These are phyloP conservation scores for Hypoxylon trugodes DNA, from an alignment of 495 filamentous ascomycete species.

Conservation along the genomic window DNA sequence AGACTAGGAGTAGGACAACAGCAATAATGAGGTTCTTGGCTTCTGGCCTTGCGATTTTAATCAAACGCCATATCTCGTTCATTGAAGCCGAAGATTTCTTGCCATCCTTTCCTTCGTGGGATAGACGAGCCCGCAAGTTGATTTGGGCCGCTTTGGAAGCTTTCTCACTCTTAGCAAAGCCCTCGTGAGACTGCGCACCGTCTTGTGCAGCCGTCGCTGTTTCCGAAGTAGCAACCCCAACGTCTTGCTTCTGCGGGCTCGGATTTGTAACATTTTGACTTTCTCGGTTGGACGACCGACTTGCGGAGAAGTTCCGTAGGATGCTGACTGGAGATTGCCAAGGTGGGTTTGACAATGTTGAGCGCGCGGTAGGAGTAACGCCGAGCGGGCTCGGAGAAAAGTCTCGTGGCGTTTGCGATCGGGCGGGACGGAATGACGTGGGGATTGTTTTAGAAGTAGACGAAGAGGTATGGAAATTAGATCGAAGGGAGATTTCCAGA, in stretches of 20 bases:
- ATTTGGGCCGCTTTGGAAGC: constrained; percentile 88
- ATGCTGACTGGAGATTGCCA: constrained; percentile 22
- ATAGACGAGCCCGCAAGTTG: constrained; percentile 85
- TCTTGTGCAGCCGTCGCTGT: constrained; percentile 12
- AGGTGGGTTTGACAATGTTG: constrained; percentile 5
- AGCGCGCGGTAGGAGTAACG: constrained; percentile 30
- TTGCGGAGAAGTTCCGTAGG: constrained; percentile 22
- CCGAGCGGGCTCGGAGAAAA: constrained; percentile 38
- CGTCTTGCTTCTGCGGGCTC: constrained; percentile 11
- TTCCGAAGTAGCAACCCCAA: constrained; percentile 2
- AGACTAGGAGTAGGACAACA: constrained; percentile 83
- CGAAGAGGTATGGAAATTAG: constrained; percentile 10
- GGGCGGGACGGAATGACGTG: constrained; percentile 2
- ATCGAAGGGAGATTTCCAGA: neutral
- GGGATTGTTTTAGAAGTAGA: constrained; percentile 1
- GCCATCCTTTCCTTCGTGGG: constrained; percentile 74
- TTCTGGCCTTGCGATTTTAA: constrained; percentile 90
- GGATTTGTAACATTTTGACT: constrained; percentile 11
- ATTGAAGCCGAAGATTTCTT: constrained; percentile 67
- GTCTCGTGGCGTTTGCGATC: constrained; percentile 27
- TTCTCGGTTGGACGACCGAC: constrained; percentile 3
- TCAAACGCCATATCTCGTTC: constrained; percentile 81
- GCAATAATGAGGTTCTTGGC: constrained; percentile 78
- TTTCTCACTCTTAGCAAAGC: constrained; percentile 62
- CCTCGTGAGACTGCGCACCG: constrained; percentile 23